Conservation (phyloP, 164 flowering plant genomes). For the Aristolochia californica region DNA sequence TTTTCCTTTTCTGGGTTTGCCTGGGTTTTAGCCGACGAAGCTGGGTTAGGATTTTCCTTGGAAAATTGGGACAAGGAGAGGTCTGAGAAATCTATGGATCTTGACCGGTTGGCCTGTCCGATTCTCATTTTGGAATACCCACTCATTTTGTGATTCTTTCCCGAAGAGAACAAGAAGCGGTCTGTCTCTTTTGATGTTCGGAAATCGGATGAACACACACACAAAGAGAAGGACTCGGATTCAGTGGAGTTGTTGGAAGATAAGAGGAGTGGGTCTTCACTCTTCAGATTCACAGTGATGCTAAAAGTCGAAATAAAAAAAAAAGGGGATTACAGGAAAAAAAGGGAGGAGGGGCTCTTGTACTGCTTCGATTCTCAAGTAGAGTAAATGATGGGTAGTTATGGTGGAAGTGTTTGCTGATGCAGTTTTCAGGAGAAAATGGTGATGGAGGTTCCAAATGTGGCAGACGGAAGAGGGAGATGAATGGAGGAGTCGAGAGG, state of each 20-base stretch:
- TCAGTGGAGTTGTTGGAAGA: not conserved
- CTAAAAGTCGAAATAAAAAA: too few relatives aligned
- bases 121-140: conserved; percentile 39
- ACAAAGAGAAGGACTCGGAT: not conserved
- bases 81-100: conserved; percentile 41
- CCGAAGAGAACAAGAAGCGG: not conserved
- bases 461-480: too few relatives aligned
- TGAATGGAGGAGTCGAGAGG: too few relatives aligned
- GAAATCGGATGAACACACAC: not conserved
- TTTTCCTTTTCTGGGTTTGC: conserved; percentile 1
- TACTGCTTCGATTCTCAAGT: too few relatives aligned
- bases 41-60: conserved; percentile 3
- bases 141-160: conserved; percentile 17
- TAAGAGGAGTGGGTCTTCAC: not conserved
- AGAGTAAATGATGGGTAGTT: too few relatives aligned
- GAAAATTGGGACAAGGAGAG: conserved; percentile 12
- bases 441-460: too few relatives aligned
- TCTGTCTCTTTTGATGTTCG: not conserved
- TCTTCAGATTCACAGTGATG: not conserved
- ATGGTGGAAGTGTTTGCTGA: too few relatives aligned
- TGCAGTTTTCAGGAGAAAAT: too few relatives aligned
- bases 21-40: conserved; percentile 1
- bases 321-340: too few relatives aligned
- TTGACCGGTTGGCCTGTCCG: conserved; percentile 19
- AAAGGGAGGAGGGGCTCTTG: too few relatives aligned